Percentiles rank a stretch among this genome's conserved stretches.
Conservation (phyloP, 2,329 filamentous ascomycete species). For the Aspergillus fumigatus region DNA sequence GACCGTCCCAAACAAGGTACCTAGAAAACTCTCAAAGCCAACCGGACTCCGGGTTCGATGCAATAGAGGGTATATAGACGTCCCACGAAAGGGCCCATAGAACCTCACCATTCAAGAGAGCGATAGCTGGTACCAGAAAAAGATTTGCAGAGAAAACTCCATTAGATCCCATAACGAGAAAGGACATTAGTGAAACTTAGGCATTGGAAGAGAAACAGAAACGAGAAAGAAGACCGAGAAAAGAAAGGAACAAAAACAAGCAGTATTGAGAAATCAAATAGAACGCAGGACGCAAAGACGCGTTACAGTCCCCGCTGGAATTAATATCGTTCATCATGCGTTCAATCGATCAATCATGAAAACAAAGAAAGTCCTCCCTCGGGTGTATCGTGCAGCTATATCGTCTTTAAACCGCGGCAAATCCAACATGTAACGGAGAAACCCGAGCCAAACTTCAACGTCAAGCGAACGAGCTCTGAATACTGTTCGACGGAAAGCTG, state of each 20-base stretch:
- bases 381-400: neutral
- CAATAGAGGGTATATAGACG: conserved; percentile 17
- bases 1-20: conserved; percentile 10
- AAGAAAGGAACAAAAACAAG: conserved; percentile 4
- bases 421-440: conserved; percentile 1
- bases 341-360: neutral
- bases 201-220: neutral
- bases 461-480: conserved; percentile 34
- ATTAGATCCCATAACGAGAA: conserved; percentile 6
- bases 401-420: neutral
- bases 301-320: neutral
- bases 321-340: neutral
- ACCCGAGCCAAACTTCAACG: neutral
- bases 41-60: conserved; percentile 24
- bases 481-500: conserved; percentile 24
- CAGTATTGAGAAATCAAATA: neutral
- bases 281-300: neutral
- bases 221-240: conserved; percentile 5
- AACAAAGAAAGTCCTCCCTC: neutral
- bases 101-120: conserved; percentile 12
- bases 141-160: conserved; percentile 13
- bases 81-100: conserved; percentile 11
- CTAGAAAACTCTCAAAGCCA: conserved; percentile 11
- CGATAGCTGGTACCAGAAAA: conserved; percentile 12
- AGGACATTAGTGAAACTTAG: neutral